These are phyloP conservation scores for Yamadazyma buinensis DNA, from an alignment of 1,139 yeast genomes.

Conservation along the genomic window DNA sequence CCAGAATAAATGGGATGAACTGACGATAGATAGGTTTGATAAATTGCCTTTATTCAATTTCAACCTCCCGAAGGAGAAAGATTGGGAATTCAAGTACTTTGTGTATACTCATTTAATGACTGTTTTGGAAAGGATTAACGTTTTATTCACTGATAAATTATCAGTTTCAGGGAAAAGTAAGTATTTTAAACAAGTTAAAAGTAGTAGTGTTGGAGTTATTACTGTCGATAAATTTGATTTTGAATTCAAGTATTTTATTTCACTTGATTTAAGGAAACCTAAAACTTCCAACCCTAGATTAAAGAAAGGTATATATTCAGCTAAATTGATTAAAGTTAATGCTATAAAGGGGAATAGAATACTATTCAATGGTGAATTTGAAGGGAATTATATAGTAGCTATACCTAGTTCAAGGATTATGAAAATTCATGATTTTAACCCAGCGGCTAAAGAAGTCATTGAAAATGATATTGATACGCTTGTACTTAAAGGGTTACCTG, in stretches of 20 bases:
- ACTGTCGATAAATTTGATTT: neutral
- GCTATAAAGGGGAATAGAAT: neutral
- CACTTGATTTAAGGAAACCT: constrained; percentile 28
- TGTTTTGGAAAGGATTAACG: constrained; percentile 20
- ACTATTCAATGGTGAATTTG: neutral
- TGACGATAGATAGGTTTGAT: constrained; percentile 6
- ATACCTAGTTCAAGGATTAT: neutral
- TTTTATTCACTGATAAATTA: constrained; percentile 16
- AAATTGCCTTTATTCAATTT: constrained; percentile 1
- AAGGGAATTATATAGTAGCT: neutral
- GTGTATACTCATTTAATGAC: constrained; percentile 14
- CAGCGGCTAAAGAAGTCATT: neutral
- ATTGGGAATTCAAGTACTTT: constrained; percentile 1
- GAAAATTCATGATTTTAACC: constrained; percentile 1
- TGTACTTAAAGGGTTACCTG: neutral
- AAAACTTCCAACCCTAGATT: constrained; percentile 22
- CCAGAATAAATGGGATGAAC: constrained; percentile 2
- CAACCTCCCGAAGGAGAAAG: constrained; percentile 1
- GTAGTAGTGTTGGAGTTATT: neutral
- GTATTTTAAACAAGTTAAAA: constrained; percentile 18
- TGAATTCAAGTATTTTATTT: constrained; percentile 10
- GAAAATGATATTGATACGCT: neutral
- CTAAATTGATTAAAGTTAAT: constrained; percentile 15
- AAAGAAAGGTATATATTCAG: constrained; percentile 22
- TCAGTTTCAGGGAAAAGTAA: constrained; percentile 28